Evolutionary conservation across 1,284 basidiomycete genomes (phyloP).

Genomic region (Austroboletus niveus): DNA sequence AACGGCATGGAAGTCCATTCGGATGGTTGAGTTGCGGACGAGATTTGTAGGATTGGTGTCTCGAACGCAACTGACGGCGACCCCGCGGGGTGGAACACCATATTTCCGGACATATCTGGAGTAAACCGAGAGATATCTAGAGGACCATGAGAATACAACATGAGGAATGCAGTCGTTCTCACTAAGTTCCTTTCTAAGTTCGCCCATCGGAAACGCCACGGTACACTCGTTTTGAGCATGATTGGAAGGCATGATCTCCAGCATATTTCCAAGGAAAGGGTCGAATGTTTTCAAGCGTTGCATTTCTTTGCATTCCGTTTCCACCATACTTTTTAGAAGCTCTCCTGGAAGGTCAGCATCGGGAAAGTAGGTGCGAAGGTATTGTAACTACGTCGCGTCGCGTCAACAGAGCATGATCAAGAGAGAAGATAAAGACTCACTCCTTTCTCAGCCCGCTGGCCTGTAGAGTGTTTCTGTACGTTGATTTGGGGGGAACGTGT

Average conservation of each 20-base stretch:
- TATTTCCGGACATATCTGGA: constrained; percentile 23
- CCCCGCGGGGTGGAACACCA: constrained; percentile 43
- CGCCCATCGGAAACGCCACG: constrained; percentile 63
- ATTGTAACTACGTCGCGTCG: constrained; percentile 50
- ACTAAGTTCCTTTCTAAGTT: constrained; percentile 59
- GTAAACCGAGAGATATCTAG: constrained; percentile 53
- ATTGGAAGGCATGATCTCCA: constrained; percentile 41
- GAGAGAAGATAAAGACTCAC: constrained; percentile 37
- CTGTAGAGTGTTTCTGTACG: constrained; percentile 34
- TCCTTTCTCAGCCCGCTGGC: constrained; percentile 57
- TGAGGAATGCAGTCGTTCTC: constrained; percentile 21
- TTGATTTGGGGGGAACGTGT: constrained; percentile 42
- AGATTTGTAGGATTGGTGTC: constrained; percentile 35
- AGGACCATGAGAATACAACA: background rate
- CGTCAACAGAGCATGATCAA: constrained; percentile 4
- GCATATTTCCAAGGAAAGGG: constrained; percentile 51
- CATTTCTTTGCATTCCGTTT: constrained; percentile 40
- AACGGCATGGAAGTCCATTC: constrained; percentile 23
- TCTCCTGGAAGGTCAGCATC: constrained; percentile 69
- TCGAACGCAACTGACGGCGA: constrained; percentile 34
- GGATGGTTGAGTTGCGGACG: constrained; percentile 13
- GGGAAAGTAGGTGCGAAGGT: constrained; percentile 64
- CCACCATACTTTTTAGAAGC: constrained; percentile 54
- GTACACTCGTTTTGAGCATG: constrained; percentile 31
- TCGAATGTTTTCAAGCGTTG: constrained; percentile 46